Conservation (phyloP, 2,329 filamentous ascomycete species). For the Waltergamsia citrina region DNA sequence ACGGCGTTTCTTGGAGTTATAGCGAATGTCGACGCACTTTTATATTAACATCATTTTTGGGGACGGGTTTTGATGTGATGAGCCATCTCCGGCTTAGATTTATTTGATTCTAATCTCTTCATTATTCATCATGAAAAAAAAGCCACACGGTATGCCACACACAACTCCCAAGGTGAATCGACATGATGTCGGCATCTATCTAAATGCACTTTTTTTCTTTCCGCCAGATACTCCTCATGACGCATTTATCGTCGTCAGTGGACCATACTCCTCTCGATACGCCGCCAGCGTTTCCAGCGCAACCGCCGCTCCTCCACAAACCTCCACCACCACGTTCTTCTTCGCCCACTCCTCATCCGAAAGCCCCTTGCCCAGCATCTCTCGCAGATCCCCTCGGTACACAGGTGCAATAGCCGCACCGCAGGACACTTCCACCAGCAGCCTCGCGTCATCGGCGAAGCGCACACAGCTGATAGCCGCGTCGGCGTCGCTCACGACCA, state of each 20-base stretch:
- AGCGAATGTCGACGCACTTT: neutral
- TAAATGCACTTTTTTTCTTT: no score
- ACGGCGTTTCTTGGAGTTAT: neutral
- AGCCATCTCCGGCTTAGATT: neutral
- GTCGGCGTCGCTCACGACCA: slow-evolving; percentile 44
- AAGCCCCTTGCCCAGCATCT: slow-evolving; percentile 43
- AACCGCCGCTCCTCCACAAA: slow-evolving; percentile 72
- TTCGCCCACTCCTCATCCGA: slow-evolving; percentile 48
- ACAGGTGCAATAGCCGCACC: slow-evolving; percentile 67
- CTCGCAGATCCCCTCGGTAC: slow-evolving; percentile 55
- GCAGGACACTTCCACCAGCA: slow-evolving; percentile 78
- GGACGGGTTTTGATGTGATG: neutral
- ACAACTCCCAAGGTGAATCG: no score
- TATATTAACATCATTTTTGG: neutral
- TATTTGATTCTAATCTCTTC: neutral
- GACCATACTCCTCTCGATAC: slow-evolving; percentile 40
- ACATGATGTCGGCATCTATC: no score
- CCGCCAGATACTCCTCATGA: neutral
- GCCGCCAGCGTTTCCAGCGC: slow-evolving; percentile 49
- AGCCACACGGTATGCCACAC: no score
- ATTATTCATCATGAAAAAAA: no score
- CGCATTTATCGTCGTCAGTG: slow-evolving; percentile 18
- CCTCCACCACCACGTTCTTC: slow-evolving; percentile 71
- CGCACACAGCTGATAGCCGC: slow-evolving; percentile 68
- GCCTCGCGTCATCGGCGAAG: slow-evolving; percentile 71